phyloP scores from a whole-genome alignment of 1,284 basidiomycete genomes.

The Flammula alnicola region DNA sequence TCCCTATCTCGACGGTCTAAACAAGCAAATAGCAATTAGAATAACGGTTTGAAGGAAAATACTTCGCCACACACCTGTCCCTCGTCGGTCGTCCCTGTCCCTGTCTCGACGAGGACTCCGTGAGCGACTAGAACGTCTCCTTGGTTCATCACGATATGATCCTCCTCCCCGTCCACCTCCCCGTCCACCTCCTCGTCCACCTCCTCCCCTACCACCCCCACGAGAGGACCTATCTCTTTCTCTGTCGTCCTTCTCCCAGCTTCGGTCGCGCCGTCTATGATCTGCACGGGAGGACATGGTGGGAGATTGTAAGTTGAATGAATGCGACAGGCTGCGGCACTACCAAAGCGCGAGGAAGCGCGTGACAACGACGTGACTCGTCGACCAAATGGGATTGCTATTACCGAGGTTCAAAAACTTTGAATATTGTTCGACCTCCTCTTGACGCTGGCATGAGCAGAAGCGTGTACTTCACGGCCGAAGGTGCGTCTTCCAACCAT shows the following conservation, averaged over 20 bases:
- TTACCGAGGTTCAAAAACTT: too few relatives aligned
- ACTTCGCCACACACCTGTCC: constrained; percentile 9
- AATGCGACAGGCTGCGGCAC: background rate
- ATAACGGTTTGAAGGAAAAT: background rate
- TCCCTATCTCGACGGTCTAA: constrained; percentile 32
- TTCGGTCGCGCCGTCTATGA: constrained; percentile 64
- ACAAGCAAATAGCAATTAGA: background rate
- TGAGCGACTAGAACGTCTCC: constrained; percentile 65
- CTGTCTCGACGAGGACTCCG: constrained; percentile 59
- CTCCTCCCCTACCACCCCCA: constrained; percentile 39
- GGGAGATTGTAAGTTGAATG: background rate
- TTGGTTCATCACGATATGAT: constrained; percentile 48
- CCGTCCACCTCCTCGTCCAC: constrained; percentile 35
- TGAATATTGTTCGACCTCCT: too few relatives aligned
- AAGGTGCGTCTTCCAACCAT: background rate
- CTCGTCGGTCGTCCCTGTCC: constrained; percentile 27
- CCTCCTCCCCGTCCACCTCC: constrained; percentile 40
- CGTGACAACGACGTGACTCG: background rate
- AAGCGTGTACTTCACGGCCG: too few relatives aligned
- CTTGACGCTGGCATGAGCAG: constrained; percentile 1
- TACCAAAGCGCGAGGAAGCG: background rate
- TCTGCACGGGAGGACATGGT: constrained; percentile 54
- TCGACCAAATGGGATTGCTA: too few relatives aligned
- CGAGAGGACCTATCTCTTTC: constrained; percentile 47
- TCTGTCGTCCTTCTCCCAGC: constrained; percentile 66